Evolutionary conservation across 2,329 filamentous ascomycete genomes (phyloP).

Genomic region (Fusarium avenaceum): DNA sequence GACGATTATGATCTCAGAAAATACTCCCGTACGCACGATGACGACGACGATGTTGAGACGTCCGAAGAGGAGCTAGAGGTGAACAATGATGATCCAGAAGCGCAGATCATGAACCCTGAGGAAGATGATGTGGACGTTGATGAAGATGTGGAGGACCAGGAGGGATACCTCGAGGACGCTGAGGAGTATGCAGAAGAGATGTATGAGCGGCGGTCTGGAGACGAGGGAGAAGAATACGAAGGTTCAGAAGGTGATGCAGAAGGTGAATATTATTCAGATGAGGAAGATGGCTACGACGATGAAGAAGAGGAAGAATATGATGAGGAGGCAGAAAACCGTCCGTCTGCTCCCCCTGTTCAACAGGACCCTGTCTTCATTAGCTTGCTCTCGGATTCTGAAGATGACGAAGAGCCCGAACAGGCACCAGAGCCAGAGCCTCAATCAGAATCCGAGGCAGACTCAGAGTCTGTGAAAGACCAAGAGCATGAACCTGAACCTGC

Average conservation of each 20-base stretch:
- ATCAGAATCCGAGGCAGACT: conserved; percentile 1
- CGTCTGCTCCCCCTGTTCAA: conserved; percentile 35
- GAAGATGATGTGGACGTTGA: conserved; percentile 47
- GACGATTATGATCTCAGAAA: conserved; percentile 55
- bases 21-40: conserved; percentile 51
- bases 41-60: conserved; percentile 53
- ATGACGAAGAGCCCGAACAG: conserved; percentile 54
- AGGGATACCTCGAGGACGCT: conserved; percentile 29
- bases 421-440: conserved; percentile 6
- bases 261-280: conserved; percentile 48
- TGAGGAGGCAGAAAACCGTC: conserved; percentile 34
- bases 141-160: conserved; percentile 45
- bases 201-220: conserved; percentile 41
- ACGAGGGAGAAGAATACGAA: conserved; percentile 38
- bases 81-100: conserved; percentile 46
- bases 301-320: conserved; percentile 41
- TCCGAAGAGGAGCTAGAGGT: conserved; percentile 49
- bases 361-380: conserved; percentile 61
- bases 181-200: conserved; percentile 47
- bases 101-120: conserved; percentile 42
- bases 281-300: conserved; percentile 48
- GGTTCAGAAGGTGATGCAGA: conserved; percentile 51
- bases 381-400: conserved; percentile 63
- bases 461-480: not conserved
- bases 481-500: not conserved